A percentile compares a stretch with the other conserved stretches of the same genome.
phyloP scores from a whole-genome alignment of 2,329 filamentous ascomycete genomes.

The Aspergillus sp. region DNA sequence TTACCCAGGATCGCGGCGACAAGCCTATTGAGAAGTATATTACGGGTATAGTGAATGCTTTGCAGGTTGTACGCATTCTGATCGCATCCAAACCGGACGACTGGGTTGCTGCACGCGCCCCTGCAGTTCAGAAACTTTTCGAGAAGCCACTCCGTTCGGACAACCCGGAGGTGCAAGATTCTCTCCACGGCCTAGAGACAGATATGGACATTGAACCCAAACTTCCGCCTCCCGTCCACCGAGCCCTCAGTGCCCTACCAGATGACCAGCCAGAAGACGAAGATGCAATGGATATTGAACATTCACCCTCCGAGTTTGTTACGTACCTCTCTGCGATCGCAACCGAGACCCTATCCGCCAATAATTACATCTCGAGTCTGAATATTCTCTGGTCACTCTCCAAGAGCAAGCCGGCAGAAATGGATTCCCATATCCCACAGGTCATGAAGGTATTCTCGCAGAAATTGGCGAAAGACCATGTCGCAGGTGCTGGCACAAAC shows the following conservation, averaged over 20 bases:
- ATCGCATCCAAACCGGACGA: constrained; percentile 84
- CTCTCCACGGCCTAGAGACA: constrained; percentile 72
- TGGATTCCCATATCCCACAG: constrained; percentile 82
- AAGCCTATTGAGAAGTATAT: constrained; percentile 81
- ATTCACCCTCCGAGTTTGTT: constrained; percentile 81
- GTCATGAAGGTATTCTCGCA: constrained; percentile 92
- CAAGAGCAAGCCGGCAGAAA: constrained; percentile 77
- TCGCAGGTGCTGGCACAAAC: constrained; percentile 67
- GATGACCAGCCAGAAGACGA: constrained; percentile 80
- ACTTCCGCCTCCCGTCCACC: constrained; percentile 72
- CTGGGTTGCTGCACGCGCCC: constrained; percentile 80
- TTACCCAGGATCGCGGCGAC: constrained; percentile 80
- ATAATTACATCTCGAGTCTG: constrained; percentile 81
- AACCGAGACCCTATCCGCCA: constrained; percentile 78
- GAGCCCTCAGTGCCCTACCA: constrained; percentile 85
- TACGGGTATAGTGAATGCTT: constrained; percentile 86
- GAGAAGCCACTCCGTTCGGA: constrained; percentile 89
- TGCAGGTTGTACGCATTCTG: constrained; percentile 88
- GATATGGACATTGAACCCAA: constrained; percentile 68
- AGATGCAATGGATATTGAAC: constrained; percentile 72
- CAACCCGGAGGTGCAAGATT: constrained; percentile 90
- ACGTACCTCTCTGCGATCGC: constrained; percentile 81
- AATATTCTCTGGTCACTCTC: constrained; percentile 93
- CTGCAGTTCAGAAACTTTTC: constrained; percentile 78
- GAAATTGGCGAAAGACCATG: constrained; percentile 91